Evolutionary conservation across 768 basidiomycete genomes (phyloP), one percentile per base, ranked within the genome.

Genomic region (Megacollybia marginata): DNA sequence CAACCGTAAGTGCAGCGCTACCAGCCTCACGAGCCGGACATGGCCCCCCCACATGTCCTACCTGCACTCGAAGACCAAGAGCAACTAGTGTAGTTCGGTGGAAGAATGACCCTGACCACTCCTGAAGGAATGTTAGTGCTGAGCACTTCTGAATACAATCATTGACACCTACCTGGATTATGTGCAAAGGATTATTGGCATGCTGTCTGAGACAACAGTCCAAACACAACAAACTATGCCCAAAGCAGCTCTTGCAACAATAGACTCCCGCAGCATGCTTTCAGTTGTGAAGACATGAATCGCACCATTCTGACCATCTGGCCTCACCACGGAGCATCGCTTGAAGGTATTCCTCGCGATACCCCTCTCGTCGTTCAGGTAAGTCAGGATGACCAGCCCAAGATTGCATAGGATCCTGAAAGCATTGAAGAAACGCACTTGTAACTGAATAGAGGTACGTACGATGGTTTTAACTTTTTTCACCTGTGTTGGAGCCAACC

Each of bases 1-100:
- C 46, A 8, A 57, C 57, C 9, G 49, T 33, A 15, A 57, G 46
- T 1, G 33, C 48, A 0, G 15, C 20, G 7, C 11, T 16, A 16
- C 38, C 13, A 8, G 23, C 28, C 8, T 33, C 34, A 3, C 20
- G 31, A 5, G 28, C 13, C 7, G 16, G 11, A 9, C 49, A 34
- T 31, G 23, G n/a, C 2, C 23, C 46, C 1, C 16, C 2, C 1
- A 7, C 15, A 31, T 52, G 51, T 7, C 51, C 51, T 12, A 52
- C 13, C 12, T 52, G 51, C 9, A 42, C 36, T 7, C 15, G 8
- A 3, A 50, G 8, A 2, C 48, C 51, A 1, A 52, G 15, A 1
- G 16, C 34, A 11, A 13, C 15, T 2, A 52, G 36, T 9, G 3
- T 50, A 1, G 48, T 49, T 4, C 34, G 8, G 31, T 49, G n/a